Conservation (phyloP, 2,329 filamentous ascomycete species). For the Cytospora paraplurivora region DNA sequence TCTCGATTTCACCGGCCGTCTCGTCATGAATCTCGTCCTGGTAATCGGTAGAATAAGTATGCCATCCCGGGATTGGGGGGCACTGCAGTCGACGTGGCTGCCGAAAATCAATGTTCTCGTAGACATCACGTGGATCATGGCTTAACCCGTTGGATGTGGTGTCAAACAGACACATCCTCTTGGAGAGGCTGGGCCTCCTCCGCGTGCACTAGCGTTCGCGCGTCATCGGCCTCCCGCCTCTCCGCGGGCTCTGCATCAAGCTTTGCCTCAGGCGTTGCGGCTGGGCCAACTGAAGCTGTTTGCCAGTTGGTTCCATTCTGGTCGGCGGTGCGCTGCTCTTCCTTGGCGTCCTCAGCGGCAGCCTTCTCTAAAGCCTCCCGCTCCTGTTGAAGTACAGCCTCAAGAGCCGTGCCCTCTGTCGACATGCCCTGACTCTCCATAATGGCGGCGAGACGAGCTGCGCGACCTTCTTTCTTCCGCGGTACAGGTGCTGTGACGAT, state of each 20-base stretch:
- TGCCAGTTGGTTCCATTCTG: constrained; percentile 8
- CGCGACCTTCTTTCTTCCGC: constrained; percentile 57
- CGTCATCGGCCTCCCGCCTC: background rate
- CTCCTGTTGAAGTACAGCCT: constrained; percentile 28
- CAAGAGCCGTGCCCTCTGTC: constrained; percentile 30
- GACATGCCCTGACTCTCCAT: constrained; percentile 47
- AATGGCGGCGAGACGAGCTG: constrained; percentile 55
- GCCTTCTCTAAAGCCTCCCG: constrained; percentile 25
- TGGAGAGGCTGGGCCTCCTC: background rate
- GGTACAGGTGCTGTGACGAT: constrained; percentile 48
- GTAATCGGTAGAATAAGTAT: no score
- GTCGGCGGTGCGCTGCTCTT: background rate
- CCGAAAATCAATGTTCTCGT: background rate
- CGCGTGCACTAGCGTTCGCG: background rate
- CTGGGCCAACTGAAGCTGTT: background rate
- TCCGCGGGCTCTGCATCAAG: constrained; percentile 11
- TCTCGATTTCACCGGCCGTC: background rate
- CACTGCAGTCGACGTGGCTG: background rate
- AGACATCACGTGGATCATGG: background rate
- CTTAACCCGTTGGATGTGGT: no score
- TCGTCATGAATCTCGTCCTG: background rate
- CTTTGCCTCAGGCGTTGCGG: constrained; percentile 7
- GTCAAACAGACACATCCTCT: background rate
- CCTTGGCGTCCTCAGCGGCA: constrained; percentile 10
- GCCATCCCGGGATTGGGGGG: no score